phyloP scores from a whole-genome alignment of 371 early-diverging fungal genomes.

The Haplosporangium sp. region DNA sequence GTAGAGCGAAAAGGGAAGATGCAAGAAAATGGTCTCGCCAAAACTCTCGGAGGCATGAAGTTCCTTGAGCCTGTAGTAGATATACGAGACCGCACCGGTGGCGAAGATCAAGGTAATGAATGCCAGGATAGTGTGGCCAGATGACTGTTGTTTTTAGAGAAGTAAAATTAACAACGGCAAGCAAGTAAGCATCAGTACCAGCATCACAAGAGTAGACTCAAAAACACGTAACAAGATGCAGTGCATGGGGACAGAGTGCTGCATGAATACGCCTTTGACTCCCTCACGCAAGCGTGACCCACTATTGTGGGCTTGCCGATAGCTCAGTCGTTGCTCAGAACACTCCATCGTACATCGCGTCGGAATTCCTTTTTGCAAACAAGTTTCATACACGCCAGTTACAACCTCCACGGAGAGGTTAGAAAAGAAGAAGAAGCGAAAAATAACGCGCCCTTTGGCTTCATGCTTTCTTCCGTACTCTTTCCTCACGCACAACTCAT shows the following conservation, averaged over 20 bases:
- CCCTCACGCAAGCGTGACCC: no score
- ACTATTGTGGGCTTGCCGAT: no score
- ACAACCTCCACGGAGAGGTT: no score
- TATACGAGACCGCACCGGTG: conserved; percentile 55
- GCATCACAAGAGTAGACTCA: not conserved
- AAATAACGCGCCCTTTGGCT: not conserved
- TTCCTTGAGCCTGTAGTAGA: conserved; percentile 62
- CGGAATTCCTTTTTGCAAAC: no score
- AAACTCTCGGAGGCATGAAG: conserved; percentile 58
- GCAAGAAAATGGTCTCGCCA: conserved; percentile 70
- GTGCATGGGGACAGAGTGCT: no score
- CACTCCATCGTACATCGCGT: no score
- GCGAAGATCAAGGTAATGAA: conserved; percentile 57
- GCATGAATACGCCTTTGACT: not conserved
- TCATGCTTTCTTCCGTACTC: no score
- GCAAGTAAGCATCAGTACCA: not conserved
- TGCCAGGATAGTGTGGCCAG: conserved; percentile 56
- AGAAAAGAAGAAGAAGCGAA: no score
- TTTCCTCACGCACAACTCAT: no score
- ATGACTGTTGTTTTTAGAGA: conserved; percentile 18
- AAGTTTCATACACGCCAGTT: no score
- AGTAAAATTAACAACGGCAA: not conserved
- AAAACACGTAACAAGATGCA: not conserved
- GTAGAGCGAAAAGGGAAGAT: conserved; percentile 80
- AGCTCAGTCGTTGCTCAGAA: no score